A percentile compares a stretch with the other conserved stretches of the same genome.
phyloP scores from a whole-genome alignment of 305 asterid species.

The Striga hermonthica region DNA sequence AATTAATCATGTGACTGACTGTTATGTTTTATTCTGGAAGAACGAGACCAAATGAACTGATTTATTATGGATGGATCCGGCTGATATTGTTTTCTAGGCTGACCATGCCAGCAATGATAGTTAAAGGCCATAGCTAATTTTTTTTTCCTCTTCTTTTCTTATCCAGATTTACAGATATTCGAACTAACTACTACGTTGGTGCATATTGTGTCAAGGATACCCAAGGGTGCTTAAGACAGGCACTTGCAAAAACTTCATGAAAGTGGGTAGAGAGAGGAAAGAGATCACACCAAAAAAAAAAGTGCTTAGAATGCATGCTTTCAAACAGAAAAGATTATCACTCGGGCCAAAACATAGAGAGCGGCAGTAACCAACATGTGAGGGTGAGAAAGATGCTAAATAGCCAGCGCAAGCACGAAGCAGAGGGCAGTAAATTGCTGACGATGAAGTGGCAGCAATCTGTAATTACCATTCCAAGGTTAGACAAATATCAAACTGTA shows the following conservation, averaged over 20 bases:
- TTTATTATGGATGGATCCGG: too few species aligned
- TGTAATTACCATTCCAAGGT: conserved; percentile 44
- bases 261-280: conserved; percentile 13
- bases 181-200: neutral
- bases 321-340: conserved; percentile 30
- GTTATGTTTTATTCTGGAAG: neutral
- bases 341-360: conserved; percentile 28
- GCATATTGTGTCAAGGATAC: conserved; percentile 14
- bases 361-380: conserved; percentile 73
- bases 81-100: neutral
- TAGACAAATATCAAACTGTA: conserved; percentile 23
- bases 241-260: conserved; percentile 6
- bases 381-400: conserved; percentile 83
- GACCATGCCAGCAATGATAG: conserved; percentile 14
- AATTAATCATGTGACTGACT: conserved; percentile 15
- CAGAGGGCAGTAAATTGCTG: conserved; percentile 69
- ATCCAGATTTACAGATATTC: too few species aligned
- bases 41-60: conserved; percentile 19
- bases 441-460: conserved; percentile 86
- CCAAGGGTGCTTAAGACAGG: conserved; percentile 13
- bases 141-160: too few species aligned
- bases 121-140: too few species aligned
- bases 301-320: conserved; percentile 13
- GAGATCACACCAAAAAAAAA: conserved; percentile 22
- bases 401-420: conserved; percentile 93